Evolutionary conservation across 1,284 basidiomycete species (phyloP), one percentile per base, ranked within the genome.

Genomic region (Ceratobasidium sp.): DNA sequence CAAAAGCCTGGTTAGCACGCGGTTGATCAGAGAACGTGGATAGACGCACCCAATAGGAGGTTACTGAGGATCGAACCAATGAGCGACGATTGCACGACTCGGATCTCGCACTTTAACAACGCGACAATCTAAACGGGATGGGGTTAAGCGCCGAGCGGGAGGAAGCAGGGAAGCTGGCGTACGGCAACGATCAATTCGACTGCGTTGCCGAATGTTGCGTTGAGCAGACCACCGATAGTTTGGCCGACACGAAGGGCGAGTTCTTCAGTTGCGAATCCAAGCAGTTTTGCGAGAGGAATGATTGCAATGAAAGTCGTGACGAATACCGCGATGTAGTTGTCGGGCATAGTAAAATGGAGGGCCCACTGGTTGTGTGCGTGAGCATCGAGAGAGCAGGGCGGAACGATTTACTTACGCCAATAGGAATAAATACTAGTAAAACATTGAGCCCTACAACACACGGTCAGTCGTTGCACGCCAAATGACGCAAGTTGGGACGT

Each of bases 211-310:
- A 83, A 81, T n/a, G 80, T 82, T 69, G 93, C 94, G 81, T 96
- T 96, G 75, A 96, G 81, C 13, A 96, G 85, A 75, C 93, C 94
- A 5, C 92, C 94, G 3, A 96, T 83, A 0, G 94, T 95, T 82
- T 96, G 93, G 1, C 94, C 91, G 0, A 93, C 88, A 41, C 91
- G 89, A 76, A 96, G 79, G 0, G 94, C 93, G 5, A 96, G 81
- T 79, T 96, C 92, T 78, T 96, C 95, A 0, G 95, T 97, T 0
- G 92, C 93, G 80, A 94, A 94, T 0, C 91, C 92, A 4, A 97
- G 86, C 3, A 96, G 83, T 86, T 94, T 82, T 11, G 94, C 94
- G 6, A 92, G 83, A 13, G 91, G 91, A 78, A 92, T 87, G 63
- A 92, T 91, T 16, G 74, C 76, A n/a, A 74, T 37, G 61, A 76